Conservation (phyloP, 371 early-diverging fungal genomes). For the Gilbertella persicaria region DNA sequence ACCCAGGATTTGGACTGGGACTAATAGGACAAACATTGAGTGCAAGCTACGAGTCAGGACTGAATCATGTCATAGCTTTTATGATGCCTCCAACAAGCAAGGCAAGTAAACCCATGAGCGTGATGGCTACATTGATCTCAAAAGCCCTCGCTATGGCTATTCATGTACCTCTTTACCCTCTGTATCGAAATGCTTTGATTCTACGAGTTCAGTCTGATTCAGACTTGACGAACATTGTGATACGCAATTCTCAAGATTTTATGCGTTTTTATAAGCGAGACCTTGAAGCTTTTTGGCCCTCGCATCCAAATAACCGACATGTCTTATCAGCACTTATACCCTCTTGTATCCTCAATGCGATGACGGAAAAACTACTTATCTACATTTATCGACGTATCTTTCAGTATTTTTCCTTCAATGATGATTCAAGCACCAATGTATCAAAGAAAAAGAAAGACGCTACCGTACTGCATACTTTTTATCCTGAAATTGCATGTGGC, state of each 20-base stretch:
- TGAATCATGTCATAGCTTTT: conserved; percentile 36
- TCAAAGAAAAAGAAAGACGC: conserved; percentile 20
- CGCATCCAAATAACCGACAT: conserved; percentile 19
- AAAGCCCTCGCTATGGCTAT: conserved; percentile 35
- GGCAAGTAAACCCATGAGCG: conserved; percentile 10
- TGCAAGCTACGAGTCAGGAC: conserved; percentile 52
- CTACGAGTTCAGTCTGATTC: conserved; percentile 53
- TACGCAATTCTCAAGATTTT: conserved; percentile 39
- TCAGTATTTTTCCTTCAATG: conserved; percentile 7
- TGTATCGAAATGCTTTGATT: conserved; percentile 56
- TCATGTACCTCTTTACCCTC: conserved; percentile 55
- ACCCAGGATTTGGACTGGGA: conserved; percentile 61
- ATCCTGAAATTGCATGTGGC: conserved; percentile 61
- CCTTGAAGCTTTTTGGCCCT: conserved; percentile 33
- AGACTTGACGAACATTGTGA: conserved; percentile 23
- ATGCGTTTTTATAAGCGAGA: conserved; percentile 43
- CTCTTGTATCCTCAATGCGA: conserved; percentile 48
- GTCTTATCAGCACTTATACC: conserved; percentile 51
- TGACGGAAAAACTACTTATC: conserved; percentile 53
- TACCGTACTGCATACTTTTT: conserved; percentile 52
- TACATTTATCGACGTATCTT: conserved; percentile 49
- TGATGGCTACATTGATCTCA: background rate
- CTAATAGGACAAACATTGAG: conserved; percentile 57
- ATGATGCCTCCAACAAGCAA: conserved; percentile 21
- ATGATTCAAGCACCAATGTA: background rate